Evolutionary conservation across 2,329 filamentous ascomycete genomes (phyloP), one percentile per base, ranked within the genome.

Genomic region (Geosmithia putterillii): DNA sequence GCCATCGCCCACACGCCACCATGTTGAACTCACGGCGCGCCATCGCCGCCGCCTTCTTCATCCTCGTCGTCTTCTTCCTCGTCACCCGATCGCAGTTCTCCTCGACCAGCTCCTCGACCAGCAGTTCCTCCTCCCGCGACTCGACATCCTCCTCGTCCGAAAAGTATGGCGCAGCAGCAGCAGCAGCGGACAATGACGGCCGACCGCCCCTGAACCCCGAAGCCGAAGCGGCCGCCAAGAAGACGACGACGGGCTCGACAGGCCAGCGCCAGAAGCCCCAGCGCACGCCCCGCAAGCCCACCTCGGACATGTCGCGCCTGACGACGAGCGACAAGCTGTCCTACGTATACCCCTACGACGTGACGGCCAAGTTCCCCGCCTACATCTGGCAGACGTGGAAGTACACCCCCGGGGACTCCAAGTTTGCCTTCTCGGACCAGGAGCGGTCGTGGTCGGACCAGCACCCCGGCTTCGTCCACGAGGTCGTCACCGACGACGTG

Each of bases 331-430:
- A 75, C 67, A 95, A 92, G 65, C 77, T 98, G 45, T 82, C 81
- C 42, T 95, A 94, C 67, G 85, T 94, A 53, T 96, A 92, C 63
- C 87, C 89, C 18, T 98, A 96, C 70, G 85, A 95, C 56, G 73
- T 90, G 48, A 79, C 88, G 56, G 64, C 72, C 52, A 94, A 90
- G 61, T 96, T 96, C 61, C 92, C 92, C 3, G 89, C 88, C 45
- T 96, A 95, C 69, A 94, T 98, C 57, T 98, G 92, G 92, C 92
- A 98, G 71, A 98, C 92, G 14, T 98, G 92, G 92, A 95, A 94
- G 62, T 82, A 79, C 56, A 85, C 79, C 1, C 89, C 90, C 0
- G 75, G 81, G 2, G 83, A 86, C 19, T 71, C 77, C 42, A 73
- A 85, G 48, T 98, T 98, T 58, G 65, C 70, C 18, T 89, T 95